Evolutionary conservation across 495 filamentous ascomycete genomes (phyloP), one percentile per base, ranked within the genome.

Genomic region (Penicillium steckii): DNA sequence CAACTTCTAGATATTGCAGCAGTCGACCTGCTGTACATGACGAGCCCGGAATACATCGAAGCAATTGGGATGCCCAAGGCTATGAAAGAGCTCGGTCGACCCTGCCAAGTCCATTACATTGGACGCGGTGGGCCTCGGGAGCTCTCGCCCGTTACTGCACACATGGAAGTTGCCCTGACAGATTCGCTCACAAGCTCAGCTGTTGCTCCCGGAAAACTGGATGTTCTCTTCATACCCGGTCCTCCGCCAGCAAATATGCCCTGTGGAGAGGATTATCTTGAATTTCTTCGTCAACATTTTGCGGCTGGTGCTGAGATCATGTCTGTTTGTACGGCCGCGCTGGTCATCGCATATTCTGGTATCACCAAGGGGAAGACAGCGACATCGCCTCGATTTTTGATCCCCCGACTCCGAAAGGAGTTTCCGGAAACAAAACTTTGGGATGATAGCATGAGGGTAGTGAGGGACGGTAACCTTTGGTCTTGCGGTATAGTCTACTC

Each of bases 401-500:
- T 84, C 50, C 63, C 67, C 1, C 33, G 58, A 15, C 59, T 85
- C 43, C 62, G 52, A 41, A 59, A 67, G 29, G 65, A 64, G 44
- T 81, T 78, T 37, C 79, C 69, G 2, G 72, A 72, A 0, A 70
- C 71, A 26, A 65, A 64, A 23, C 8, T 51, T 4, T 71, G 77
- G 37, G 79, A 77, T 21, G 65, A 78, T 13, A 67, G 71, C 48
- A 41, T 74, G 41, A 55, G 82, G 24, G 78, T 81, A 68, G 66
- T 74, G 12, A 62, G 68, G 32, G 81, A 85, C 63, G 83, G 81
- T n/a, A 81, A 80, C 57, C 56, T 86, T 15, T 85, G 83, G 82
- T 76, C 73, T 10, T 71, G 77, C 53, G 83, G 82, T 85, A 70
- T 45, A 78, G 67, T 10, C 5, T 50, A n/a, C n/a, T n/a, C n/a